Percentiles rank a stretch among this genome's conserved stretches.
Conservation (phyloP, 2,329 filamentous ascomycete species). For the Fusarium foetens region DNA sequence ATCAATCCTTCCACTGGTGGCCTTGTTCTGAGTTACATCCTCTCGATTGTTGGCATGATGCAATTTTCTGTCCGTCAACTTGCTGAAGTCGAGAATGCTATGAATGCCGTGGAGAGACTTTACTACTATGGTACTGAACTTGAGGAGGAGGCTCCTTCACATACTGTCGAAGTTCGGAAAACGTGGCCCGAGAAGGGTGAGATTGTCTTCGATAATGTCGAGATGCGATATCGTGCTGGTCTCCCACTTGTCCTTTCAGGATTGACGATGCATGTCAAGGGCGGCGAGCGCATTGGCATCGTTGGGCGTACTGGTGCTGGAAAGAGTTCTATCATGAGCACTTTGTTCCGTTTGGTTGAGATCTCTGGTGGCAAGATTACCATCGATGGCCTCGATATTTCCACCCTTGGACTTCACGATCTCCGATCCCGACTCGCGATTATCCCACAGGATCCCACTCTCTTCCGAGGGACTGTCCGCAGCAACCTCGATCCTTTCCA, state of each 20-base stretch:
- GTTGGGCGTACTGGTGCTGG: constrained; percentile 85
- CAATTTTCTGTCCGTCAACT: constrained; percentile 95
- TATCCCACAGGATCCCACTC: constrained; percentile 85
- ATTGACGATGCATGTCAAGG: constrained; percentile 75
- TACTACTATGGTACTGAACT: constrained; percentile 89
- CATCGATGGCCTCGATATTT: constrained; percentile 75
- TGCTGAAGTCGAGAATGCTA: constrained; percentile 96
- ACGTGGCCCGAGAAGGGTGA: constrained; percentile 90
- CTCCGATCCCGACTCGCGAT: constrained; percentile 81
- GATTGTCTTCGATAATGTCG: constrained; percentile 77
- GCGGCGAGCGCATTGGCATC: constrained; percentile 83
- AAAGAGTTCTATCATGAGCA: constrained; percentile 85
- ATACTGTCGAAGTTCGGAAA: constrained; percentile 75
- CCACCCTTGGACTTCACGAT: constrained; percentile 78
- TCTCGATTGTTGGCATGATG: constrained; percentile 93
- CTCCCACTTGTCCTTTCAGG: constrained; percentile 79
- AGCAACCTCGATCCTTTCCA: constrained; percentile 84
- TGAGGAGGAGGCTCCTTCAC: constrained; percentile 88
- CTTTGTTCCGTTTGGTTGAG: constrained; percentile 80
- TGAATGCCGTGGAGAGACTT: constrained; percentile 94
- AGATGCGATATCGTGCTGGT: constrained; percentile 80
- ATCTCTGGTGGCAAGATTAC: constrained; percentile 70
- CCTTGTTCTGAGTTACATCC: constrained; percentile 90
- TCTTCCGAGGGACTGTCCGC: constrained; percentile 83
- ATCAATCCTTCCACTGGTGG: constrained; percentile 87